Percentiles rank a stretch among this genome's conserved stretches.
phyloP scores from a whole-genome alignment of 208 protist genomes.

The Trypanosoma cruzi region DNA sequence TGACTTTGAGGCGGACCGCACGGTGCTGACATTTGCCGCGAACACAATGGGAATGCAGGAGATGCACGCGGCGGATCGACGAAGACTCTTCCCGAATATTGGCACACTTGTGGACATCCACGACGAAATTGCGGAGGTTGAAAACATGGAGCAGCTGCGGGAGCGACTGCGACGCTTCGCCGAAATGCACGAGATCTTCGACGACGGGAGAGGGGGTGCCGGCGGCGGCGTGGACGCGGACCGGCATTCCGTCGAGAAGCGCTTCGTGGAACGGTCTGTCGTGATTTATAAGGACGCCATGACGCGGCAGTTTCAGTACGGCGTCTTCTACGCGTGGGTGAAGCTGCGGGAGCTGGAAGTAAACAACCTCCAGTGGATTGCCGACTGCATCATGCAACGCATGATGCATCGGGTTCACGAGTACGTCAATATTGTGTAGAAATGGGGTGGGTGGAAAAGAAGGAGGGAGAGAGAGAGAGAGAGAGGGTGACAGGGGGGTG shows the following conservation, averaged over 20 bases:
- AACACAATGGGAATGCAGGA: constrained; percentile 97
- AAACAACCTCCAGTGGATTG: constrained; percentile 92
- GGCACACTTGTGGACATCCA: constrained; percentile 90
- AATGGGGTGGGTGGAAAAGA: constrained; percentile 19
- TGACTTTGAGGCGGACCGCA: constrained; percentile 97
- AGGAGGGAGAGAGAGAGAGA: too few relatives aligned
- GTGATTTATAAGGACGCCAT: constrained; percentile 86
- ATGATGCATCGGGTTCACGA: constrained; percentile 88
- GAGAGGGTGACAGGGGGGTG: too few relatives aligned
- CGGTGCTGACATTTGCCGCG: constrained; percentile 97
- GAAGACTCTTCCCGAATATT: constrained; percentile 89
- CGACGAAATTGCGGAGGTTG: constrained; percentile 81
- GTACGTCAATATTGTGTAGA: constrained; percentile 68
- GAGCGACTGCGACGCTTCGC: constrained; percentile 82
- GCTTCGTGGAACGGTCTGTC: constrained; percentile 88
- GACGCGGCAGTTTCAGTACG: constrained; percentile 93
- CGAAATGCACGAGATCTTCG: constrained; percentile 77
- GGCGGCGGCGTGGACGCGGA: constrained; percentile 4
- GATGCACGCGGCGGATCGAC: constrained; percentile 75
- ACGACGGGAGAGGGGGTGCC: constrained; percentile 36
- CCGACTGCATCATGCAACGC: constrained; percentile 93
- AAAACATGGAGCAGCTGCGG: constrained; percentile 79
- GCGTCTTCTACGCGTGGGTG: constrained; percentile 93
- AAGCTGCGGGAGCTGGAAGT: constrained; percentile 95
- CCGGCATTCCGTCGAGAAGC: constrained; percentile 83